Conservation (phyloP, 164 flowering plant genomes). For the Cinnamomum chago region DNA sequence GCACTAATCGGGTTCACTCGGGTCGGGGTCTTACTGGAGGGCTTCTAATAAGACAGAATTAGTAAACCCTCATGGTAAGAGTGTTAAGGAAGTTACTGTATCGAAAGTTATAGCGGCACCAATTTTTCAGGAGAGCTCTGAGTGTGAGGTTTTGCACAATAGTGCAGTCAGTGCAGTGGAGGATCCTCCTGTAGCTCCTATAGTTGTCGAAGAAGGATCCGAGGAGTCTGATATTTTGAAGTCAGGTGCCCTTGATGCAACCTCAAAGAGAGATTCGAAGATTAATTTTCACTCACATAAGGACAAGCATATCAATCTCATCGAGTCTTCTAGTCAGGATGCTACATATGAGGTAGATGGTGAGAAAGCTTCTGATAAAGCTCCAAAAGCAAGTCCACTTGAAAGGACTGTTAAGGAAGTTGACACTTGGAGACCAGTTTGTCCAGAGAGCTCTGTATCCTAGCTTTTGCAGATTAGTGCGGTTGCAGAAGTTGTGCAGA, state of each 20-base stretch:
- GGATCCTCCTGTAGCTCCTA: constrained; percentile 21
- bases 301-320: constrained; percentile 28
- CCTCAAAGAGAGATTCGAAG: constrained; percentile 18
- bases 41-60: constrained; percentile 14
- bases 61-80: constrained; percentile 12
- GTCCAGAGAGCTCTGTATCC: constrained; percentile 49
- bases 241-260: constrained; percentile 19
- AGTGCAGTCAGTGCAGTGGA: constrained; percentile 25
- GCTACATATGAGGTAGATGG: constrained; percentile 12
- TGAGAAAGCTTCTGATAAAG: constrained; percentile 14
- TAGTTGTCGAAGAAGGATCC: constrained; percentile 16
- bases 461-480: constrained; percentile 34
- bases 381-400: constrained; percentile 10
- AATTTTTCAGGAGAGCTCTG: constrained; percentile 55
- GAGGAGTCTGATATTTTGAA: constrained; percentile 23
- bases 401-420: constrained; percentile 21
- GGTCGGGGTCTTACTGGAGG: too few species aligned
- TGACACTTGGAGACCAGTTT: constrained; percentile 27
- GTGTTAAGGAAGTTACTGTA: constrained; percentile 18
- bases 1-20: too few species aligned
- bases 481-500: constrained; percentile 14
- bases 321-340: constrained; percentile 45
- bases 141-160: constrained; percentile 26
- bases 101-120: constrained; percentile 40
- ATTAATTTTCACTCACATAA: constrained; percentile 52